A percentile compares a stretch with the other conserved stretches of the same genome.
Conservation (phyloP, 2,329 filamentous ascomycete species). For the Purpureocillium takamizusanense region DNA sequence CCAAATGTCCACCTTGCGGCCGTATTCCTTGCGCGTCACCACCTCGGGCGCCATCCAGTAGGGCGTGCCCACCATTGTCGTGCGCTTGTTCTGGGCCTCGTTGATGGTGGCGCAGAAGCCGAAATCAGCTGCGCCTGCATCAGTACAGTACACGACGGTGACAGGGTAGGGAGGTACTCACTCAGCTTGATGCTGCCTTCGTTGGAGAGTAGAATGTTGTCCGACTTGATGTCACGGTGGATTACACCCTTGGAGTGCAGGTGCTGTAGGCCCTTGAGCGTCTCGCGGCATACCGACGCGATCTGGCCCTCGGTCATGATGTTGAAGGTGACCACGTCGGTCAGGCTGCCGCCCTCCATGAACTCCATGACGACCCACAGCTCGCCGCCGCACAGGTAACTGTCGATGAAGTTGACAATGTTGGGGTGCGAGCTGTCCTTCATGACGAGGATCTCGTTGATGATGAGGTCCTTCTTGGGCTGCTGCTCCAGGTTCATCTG, state of each 20-base stretch:
- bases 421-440: constrained; percentile 97
- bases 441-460: constrained; percentile 99
- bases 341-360: constrained; percentile 97
- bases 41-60: constrained; percentile 99
- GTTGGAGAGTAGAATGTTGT: constrained; percentile 89
- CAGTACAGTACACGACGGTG: not conserved
- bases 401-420: constrained; percentile 99
- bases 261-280: constrained; percentile 83
- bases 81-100: constrained; percentile 92
- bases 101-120: constrained; percentile 99
- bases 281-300: constrained; percentile 90
- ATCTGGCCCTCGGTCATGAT: constrained; percentile 99
- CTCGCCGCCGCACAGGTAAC: constrained; percentile 80
- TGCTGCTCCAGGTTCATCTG: constrained; percentile 99
- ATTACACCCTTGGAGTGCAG: constrained; percentile 97
- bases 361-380: constrained; percentile 99
- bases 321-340: constrained; percentile 97
- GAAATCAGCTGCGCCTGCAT: constrained; percentile 68
- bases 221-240: constrained; percentile 97
- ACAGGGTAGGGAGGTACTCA: constrained; percentile 35
- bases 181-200: constrained; percentile 97
- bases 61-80: constrained; percentile 96
- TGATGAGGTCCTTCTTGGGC: constrained; percentile 97
- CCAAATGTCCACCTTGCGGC: constrained; percentile 98
- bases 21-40: constrained; percentile 94